phyloP scores from a whole-genome alignment of 2,329 filamentous ascomycete species.

The Diatrype stigma region DNA sequence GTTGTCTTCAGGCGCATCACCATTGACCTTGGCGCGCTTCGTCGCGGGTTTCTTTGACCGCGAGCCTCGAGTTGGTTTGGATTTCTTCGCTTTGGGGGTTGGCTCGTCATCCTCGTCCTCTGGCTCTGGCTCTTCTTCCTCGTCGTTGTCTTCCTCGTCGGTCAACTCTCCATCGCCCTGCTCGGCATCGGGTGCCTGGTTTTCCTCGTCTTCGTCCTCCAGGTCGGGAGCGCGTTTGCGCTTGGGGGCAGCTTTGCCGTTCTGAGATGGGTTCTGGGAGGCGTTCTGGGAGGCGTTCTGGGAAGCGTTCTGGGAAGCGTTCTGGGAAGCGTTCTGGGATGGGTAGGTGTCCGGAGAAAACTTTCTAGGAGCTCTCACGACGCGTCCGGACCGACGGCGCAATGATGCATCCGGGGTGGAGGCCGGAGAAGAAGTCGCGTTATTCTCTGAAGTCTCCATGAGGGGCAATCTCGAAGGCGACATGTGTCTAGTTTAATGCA shows the following conservation, averaged over 20 bases:
- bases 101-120: constrained; percentile 47
- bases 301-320: too few relatives aligned
- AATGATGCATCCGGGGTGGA: constrained; percentile 41
- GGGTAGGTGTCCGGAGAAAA: constrained; percentile 48
- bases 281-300: constrained; percentile 56
- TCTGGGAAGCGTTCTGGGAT: too few relatives aligned
- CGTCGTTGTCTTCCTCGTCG: constrained; percentile 38
- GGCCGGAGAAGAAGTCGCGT: constrained; percentile 50
- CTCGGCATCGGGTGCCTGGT: constrained; percentile 33
- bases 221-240: constrained; percentile 51
- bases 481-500: constrained; percentile 31
- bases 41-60: constrained; percentile 52
- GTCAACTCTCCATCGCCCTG: constrained; percentile 34
- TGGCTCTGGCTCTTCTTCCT: constrained; percentile 34
- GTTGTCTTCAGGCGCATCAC: constrained; percentile 38
- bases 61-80: constrained; percentile 39
- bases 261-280: constrained; percentile 19
- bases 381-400: constrained; percentile 67
- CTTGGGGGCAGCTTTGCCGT: constrained; percentile 42
- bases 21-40: constrained; percentile 64
- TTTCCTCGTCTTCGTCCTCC: constrained; percentile 42
- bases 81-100: constrained; percentile 32
- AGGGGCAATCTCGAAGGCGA: constrained; percentile 39
- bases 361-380: constrained; percentile 56
- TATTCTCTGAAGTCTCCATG: constrained; percentile 52